Percentiles rank a stretch among this genome's conserved stretches.
phyloP scores from a whole-genome alignment of 805 yeast species.

The Ogataea nitratoaversa region DNA sequence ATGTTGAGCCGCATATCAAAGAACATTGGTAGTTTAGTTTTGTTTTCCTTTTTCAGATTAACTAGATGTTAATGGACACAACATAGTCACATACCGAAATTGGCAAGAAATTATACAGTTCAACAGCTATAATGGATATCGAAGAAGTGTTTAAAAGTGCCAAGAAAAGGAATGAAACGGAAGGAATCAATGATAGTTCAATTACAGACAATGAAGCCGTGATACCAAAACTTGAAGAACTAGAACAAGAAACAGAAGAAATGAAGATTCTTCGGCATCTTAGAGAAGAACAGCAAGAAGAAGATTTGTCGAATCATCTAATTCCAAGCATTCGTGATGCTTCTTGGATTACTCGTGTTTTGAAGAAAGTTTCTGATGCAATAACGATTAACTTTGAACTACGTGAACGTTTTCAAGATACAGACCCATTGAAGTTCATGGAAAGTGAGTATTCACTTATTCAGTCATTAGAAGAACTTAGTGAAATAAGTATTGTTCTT shows the following conservation, averaged over 20 bases:
- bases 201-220: no score
- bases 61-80: neutral
- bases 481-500: slow-evolving; percentile 16
- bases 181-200: no score
- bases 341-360: slow-evolving; percentile 9
- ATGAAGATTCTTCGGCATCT: neutral
- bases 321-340: slow-evolving; percentile 5
- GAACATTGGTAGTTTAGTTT: no score
- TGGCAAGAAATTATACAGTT: neutral
- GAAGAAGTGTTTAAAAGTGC: slow-evolving; percentile 1
- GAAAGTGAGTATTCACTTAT: slow-evolving; percentile 19
- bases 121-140: neutral
- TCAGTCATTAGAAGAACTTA: slow-evolving; percentile 14
- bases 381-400: slow-evolving; percentile 8
- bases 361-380: slow-evolving; percentile 7
- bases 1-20: no score
- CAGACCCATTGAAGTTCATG: slow-evolving; percentile 13
- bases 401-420: slow-evolving; percentile 6
- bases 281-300: neutral
- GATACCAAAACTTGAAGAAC: no score
- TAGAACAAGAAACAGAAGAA: neutral
- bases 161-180: neutral
- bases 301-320: neutral
- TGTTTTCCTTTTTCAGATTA: no score
- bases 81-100: neutral